These are phyloP conservation scores for Exserohilum turcica DNA, from an alignment of 2,329 filamentous ascomycete species.

Conservation along the genomic window DNA sequence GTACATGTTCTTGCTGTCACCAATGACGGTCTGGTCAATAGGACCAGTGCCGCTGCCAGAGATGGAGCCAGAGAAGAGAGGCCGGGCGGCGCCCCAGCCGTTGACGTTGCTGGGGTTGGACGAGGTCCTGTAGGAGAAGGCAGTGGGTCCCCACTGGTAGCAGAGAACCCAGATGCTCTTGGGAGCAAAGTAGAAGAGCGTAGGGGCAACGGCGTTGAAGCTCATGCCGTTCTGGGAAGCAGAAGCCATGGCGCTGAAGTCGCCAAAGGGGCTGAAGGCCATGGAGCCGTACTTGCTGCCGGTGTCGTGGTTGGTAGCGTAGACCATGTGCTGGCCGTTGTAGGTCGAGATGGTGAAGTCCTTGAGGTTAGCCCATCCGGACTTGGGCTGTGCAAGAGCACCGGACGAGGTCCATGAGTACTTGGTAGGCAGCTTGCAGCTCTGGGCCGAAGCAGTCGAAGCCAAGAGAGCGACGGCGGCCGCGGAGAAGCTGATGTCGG, in stretches of 20 bases:
- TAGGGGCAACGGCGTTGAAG: constrained; percentile 60
- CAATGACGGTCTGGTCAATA: constrained; percentile 69
- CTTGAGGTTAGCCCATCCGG: constrained; percentile 64
- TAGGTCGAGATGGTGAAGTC: constrained; percentile 64
- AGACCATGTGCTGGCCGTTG: constrained; percentile 66
- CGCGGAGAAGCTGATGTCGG: constrained; percentile 10
- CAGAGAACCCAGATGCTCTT: constrained; percentile 68
- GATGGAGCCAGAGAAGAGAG: constrained; percentile 64
- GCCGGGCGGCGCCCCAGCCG: constrained; percentile 60
- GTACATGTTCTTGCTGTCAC: constrained; percentile 66
- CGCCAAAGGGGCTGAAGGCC: constrained; percentile 60
- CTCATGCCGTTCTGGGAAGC: constrained; percentile 60
- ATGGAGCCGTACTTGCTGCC: constrained; percentile 61
- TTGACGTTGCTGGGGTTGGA: constrained; percentile 62
- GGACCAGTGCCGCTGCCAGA: constrained; percentile 57
- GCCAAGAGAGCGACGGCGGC: constrained; percentile 19
- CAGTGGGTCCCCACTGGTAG: constrained; percentile 66
- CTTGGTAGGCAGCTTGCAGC: constrained; percentile 59
- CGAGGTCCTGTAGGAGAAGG: constrained; percentile 66
- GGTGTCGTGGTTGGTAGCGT: constrained; percentile 57
- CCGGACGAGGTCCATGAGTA: constrained; percentile 62
- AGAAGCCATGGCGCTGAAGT: constrained; percentile 59
- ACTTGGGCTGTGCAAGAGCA: constrained; percentile 58
- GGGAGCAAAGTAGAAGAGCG: constrained; percentile 66
- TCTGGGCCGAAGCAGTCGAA: constrained; percentile 22